These are phyloP conservation scores for Phytophthora fragariae DNA, from an alignment of 352 stramenopile genomes.

Conservation along the genomic window DNA sequence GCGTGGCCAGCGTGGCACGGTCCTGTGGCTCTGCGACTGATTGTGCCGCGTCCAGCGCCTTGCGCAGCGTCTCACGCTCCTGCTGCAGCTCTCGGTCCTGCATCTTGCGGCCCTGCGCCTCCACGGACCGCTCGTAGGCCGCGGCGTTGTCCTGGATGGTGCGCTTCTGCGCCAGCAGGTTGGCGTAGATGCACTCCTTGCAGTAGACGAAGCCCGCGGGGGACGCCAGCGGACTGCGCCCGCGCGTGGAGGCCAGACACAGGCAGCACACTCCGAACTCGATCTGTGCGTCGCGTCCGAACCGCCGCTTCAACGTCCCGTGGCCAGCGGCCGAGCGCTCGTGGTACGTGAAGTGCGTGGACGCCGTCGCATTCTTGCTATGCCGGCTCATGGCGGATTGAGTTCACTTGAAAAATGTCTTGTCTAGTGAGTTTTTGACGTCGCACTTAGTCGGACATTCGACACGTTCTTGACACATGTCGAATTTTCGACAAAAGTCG, in stretches of 20 bases:
- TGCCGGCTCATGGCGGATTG: constrained; percentile 69
- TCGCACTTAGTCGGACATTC: too few relatives aligned
- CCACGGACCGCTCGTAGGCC: constrained; percentile 70
- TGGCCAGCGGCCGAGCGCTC: constrained; percentile 79
- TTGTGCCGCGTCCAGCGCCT: constrained; percentile 52
- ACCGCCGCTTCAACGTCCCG: constrained; percentile 85
- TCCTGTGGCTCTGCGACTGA: neutral
- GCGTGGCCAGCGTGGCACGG: constrained; percentile 19
- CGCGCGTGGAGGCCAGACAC: constrained; percentile 66
- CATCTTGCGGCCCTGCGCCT: constrained; percentile 51
- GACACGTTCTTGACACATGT: too few relatives aligned
- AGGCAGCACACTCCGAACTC: constrained; percentile 82
- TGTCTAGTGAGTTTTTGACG: too few relatives aligned
- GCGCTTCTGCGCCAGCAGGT: constrained; percentile 85
- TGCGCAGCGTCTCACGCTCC: constrained; percentile 62
- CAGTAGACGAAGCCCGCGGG: constrained; percentile 83
- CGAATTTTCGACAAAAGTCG: too few relatives aligned
- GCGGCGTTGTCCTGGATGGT: constrained; percentile 75
- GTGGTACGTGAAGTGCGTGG: constrained; percentile 90
- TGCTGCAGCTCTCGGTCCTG: constrained; percentile 59
- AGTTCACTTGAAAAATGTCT: too few relatives aligned
- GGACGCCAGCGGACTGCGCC: constrained; percentile 71
- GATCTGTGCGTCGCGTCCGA: constrained; percentile 82
- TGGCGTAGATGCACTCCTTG: constrained; percentile 91
- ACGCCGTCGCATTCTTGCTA: constrained; percentile 90